Conservation (phyloP, 2,329 filamentous ascomycete genomes). For the Dryadomyces sulphureus region DNA sequence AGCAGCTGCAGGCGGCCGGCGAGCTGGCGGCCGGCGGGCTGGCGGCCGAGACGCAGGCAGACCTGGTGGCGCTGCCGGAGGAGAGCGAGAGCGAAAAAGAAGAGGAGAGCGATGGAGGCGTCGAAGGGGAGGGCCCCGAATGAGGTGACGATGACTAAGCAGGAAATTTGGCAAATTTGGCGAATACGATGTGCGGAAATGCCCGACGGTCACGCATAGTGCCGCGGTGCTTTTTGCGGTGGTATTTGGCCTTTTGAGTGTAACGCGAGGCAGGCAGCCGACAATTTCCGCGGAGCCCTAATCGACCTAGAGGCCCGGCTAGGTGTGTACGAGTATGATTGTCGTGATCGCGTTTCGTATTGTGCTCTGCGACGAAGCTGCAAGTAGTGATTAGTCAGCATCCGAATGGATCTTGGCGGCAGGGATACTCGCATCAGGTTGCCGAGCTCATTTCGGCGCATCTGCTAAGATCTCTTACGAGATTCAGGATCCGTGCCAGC, state of each 20-base stretch:
- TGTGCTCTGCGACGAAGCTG: neutral
- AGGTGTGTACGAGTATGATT: no score
- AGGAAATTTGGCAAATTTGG: neutral
- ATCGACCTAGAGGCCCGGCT: no score
- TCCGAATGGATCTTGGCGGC: no score
- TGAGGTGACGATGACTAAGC: neutral
- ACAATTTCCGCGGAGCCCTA: neutral
- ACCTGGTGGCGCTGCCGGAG: neutral
- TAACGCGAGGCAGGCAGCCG: neutral
- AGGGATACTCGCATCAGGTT: no score
- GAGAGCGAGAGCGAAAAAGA: neutral
- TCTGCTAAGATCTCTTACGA: no score
- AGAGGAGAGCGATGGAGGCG: neutral
- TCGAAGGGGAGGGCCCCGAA: neutral
- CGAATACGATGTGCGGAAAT: no score
- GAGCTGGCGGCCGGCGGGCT: neutral
- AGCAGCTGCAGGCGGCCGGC: conserved; percentile 26
- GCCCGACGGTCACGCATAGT: no score
- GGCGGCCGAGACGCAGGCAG: neutral
- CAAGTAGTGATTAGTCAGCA: no score
- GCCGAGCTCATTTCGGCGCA: no score
- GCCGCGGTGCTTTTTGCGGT: neutral
- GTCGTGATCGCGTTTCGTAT: neutral
- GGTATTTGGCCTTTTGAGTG: neutral
- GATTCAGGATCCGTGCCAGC: no score